Evolutionary conservation across 1,284 basidiomycete species (phyloP), one percentile per base, ranked within the genome.

Genomic region (Dichomitus squalens): DNA sequence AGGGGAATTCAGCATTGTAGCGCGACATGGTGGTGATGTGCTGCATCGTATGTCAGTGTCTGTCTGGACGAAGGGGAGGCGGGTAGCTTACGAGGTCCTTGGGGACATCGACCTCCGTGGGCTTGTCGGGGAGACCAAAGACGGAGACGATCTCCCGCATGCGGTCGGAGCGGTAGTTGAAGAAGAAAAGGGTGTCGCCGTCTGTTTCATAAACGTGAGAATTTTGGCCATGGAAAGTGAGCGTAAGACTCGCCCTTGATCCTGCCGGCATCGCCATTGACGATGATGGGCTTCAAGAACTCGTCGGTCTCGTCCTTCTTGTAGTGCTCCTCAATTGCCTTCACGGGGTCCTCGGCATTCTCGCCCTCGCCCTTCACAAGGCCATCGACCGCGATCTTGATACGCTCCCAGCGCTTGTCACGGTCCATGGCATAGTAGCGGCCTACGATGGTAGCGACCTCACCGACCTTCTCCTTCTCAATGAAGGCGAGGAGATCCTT

Each of bases 361-460:
- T 92, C 88, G 6, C 92, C 92, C 57, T 80, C 82, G 7, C 92
- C 93, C 49, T 83, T 79, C 3, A 93, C 82, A 35, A 96, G 81
- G 4, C 86, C 91, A 49, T 96, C 93, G 3, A 95, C 80, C 8
- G 93, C 93, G 59, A 93, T 79, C 81, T 93, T 93, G 72, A 96
- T 73, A 44, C 93, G 83, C 71, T 96, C 94, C 93, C 94, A 96
- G 55, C 94, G 85, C 81, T 95, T 96, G 73, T 96, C 94, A 43
- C 94, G 86, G 75, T 96, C 94, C 94, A 96, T 96, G 40, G 93
- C 94, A 67, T 95, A 96, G 81, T 96, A 96, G 49, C 94, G 78
- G 4, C 93, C 93, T 29, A 94, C 78, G 51, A 95, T 80, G 7
- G 92, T 95, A 9, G 91, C 88, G 55, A 96, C 75, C 67, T 86